Evolutionary conservation across 441 rosid species (phyloP).

Genomic region (Syzygium syzygioides): DNA sequence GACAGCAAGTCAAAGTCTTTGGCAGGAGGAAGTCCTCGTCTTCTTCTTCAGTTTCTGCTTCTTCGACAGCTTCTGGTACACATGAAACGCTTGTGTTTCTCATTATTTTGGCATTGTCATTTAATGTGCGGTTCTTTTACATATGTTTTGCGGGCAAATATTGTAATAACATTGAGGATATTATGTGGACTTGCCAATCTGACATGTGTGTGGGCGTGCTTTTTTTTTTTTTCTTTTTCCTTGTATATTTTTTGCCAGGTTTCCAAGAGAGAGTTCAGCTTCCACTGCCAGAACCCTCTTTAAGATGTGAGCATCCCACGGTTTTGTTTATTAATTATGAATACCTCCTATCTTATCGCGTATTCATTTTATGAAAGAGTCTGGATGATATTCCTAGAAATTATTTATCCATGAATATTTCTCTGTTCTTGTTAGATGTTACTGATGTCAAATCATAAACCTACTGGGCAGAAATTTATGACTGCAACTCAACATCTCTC

Average conservation of each 20-base stretch:
- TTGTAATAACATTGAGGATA: not conserved
- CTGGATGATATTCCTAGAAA: not conserved
- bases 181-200: no score
- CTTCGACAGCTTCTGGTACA: constrained; percentile 19
- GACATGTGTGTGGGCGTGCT: not conserved
- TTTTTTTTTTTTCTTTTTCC: not conserved
- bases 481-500: not conserved
- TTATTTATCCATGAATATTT: not conserved
- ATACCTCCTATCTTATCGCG: not conserved
- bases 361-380: not conserved
- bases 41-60: constrained; percentile 32
- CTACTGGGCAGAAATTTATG: not conserved
- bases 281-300: constrained; percentile 45
- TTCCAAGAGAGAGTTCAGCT: constrained; percentile 48
- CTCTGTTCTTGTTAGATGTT: not conserved
- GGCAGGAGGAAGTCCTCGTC: constrained; percentile 65
- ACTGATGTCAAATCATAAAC: not conserved
- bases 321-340: not conserved
- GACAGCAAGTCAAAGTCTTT: constrained; percentile 83
- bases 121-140: not conserved
- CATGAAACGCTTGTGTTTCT: not conserved
- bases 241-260: constrained; percentile 22
- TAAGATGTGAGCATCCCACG: constrained; percentile 37
- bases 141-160: not conserved
- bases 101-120: not conserved